Conservation (phyloP, 768 basidiomycete species). For the Naganishia antarctica region DNA sequence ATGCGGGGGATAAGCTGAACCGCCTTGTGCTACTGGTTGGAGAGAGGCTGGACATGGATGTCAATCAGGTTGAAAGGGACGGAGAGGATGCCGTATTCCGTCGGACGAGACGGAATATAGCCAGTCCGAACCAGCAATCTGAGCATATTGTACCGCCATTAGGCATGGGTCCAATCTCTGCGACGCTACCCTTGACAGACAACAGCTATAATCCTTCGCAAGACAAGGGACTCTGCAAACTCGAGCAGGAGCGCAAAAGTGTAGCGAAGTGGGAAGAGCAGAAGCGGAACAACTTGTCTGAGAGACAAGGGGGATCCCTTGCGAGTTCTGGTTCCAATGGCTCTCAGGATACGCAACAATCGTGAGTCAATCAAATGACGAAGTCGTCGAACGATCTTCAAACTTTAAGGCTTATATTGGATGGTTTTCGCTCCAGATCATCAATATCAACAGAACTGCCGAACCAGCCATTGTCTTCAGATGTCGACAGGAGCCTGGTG, state of each 20-base stretch:
- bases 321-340: too few relatives aligned
- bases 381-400: too few relatives aligned
- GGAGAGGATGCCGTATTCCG: constrained; percentile 7
- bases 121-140: neutral
- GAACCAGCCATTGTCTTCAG: neutral
- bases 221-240: neutral
- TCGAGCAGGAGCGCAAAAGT: constrained; percentile 4
- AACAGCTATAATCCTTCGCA: constrained; percentile 18
- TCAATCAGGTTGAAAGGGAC: constrained; percentile 47
- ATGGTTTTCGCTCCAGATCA: too few relatives aligned
- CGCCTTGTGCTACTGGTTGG: constrained; percentile 65
- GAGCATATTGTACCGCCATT: neutral
- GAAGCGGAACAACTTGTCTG: neutral
- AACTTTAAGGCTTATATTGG: too few relatives aligned
- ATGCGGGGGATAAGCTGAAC: constrained; percentile 76
- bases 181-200: neutral
- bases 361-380: too few relatives aligned
- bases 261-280: constrained; percentile 16
- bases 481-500: neutral
- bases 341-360: neutral
- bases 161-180: neutral
- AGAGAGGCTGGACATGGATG: constrained; percentile 56
- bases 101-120: neutral
- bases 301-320: neutral
- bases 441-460: neutral